Percentiles rank a stretch among this genome's conserved stretches.
Conservation (phyloP, 768 basidiomycete species). For the Postia placenta region DNA sequence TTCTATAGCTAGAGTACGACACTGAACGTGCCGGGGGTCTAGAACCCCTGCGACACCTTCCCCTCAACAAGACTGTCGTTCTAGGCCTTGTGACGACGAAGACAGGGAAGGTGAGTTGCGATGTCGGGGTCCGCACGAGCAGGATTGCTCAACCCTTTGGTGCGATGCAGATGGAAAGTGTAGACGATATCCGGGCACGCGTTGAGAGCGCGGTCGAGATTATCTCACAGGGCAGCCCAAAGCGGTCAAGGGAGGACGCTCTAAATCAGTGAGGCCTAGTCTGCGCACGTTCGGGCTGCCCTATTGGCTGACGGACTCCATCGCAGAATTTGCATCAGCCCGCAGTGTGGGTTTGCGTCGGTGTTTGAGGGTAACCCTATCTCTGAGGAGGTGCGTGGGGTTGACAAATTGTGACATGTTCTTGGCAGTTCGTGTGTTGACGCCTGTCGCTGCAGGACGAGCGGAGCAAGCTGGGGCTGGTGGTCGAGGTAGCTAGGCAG, state of each 20-base stretch:
- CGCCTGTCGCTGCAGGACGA: slow-evolving; percentile 24
- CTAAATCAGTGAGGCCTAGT: slow-evolving; percentile 26
- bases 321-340: slow-evolving; percentile 34
- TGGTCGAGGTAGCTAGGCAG: slow-evolving; percentile 29
- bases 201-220: slow-evolving; percentile 37
- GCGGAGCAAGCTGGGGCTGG: slow-evolving; percentile 29
- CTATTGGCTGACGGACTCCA: neutral
- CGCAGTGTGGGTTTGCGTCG: slow-evolving; percentile 47
- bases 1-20: slow-evolving; percentile 51
- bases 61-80: slow-evolving; percentile 34
- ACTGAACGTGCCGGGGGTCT: slow-evolving; percentile 54
- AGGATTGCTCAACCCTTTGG: slow-evolving; percentile 1
- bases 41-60: slow-evolving; percentile 43
- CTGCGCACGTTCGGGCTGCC: neutral
- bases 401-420: neutral
- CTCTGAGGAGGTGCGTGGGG: slow-evolving; percentile 16
- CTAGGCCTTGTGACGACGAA: slow-evolving; percentile 43
- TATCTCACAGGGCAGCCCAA: slow-evolving; percentile 27
- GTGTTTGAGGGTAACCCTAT: slow-evolving; percentile 40
- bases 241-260: slow-evolving; percentile 33
- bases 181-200: slow-evolving; percentile 29
- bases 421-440: neutral
- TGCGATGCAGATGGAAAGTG: slow-evolving; percentile 31
- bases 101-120: slow-evolving; percentile 26
- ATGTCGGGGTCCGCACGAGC: too few species aligned